Base-by-base conservation (phyloP, 2,329 filamentous ascomycete genomes). In the Chrysoporthe austroafricana region DNA sequence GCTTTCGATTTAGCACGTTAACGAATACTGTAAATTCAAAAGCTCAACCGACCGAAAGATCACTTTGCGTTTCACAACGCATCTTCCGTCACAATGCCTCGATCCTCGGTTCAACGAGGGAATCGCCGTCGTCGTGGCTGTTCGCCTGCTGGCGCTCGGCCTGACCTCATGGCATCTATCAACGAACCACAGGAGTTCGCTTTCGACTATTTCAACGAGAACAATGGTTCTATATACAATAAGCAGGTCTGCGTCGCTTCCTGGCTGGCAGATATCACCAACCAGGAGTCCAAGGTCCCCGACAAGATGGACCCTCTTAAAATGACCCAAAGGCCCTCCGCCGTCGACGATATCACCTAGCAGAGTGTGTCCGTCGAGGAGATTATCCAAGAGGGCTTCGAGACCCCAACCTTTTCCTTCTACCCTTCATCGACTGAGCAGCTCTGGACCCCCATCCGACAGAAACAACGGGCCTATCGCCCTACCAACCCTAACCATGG, bases 331-430 rank as follows among this genome's bases (percentile, higher is more conserved):
- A 26, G 26, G 9, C 26, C 43, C 6, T 62, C 26, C n/a, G 62
- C 62, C 1, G 21, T 48, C 39, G 52, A 58, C 14, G 54, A 64
- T 36, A 36, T 57, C 52, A 64, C 54, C 52, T 64, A 58, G 62
- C 50, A 64, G 43, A 64, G 54, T 64, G 52, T 26, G n/a, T 64
- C 62, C 16, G 21, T 58, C 52, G 62, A n/a, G 9, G 54, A 58
- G 18, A 16, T 48, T 0, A 14, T 58, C 7, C 50, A 64, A 14
- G 44, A 48, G 26, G 50, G 50, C 14, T 39, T 57, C 39, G 21
- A 56, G 11, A 64, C 50, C 43, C 39, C 62, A 4, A 44, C 39
- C 21, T 56, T 34, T 13, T 57, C 39, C 6, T 56, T 56, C 7
- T 8, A 46, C 21, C 48, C 48, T 16, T 36, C 62, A 2, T 32